Base-by-base conservation (phyloP, 2,329 filamentous ascomycete species). In the Colletotrichum kahawae region DNA sequence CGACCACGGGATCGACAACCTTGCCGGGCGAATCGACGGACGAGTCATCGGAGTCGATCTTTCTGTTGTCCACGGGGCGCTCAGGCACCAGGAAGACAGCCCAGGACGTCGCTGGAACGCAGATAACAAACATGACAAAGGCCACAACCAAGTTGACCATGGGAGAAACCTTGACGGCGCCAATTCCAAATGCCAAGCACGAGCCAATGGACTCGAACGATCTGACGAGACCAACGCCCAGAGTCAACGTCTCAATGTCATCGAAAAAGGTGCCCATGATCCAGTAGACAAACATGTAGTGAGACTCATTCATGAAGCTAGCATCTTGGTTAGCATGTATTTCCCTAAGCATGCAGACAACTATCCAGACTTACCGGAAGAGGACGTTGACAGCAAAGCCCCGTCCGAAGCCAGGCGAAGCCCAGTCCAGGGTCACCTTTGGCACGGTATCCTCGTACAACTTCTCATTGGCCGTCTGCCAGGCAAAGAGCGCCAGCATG, bases 271-370 rank as follows among this genome's bases (percentile, higher is more conserved):
- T 83, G 4, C 87, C 88, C 2, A 89, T 82, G 16, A 88, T 79
- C 87, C 87, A 89, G 79, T 89, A 89, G 1, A 88, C 85, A 70
- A 88, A 89, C 81, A 89, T 89, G 77, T 87, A 86, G 57, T 89
- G 85, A 0, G 85, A 87, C 76, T 90, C 88, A 72, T 89, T 89
- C 80, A 89, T 84, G 78, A 89, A 88, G 12, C 80, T 83, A 1
- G 0, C 2, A 18, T 1, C 5, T 38, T 9, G 48, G 71, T 78
- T 7, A 79, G 70, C n/a, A 0, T 57, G 29, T 21, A 2, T 21
- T 57, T 2, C 4, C 13, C 5, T 1, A 6, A 18, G 2, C 0
- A 18, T 29, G 0, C 0, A 16, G 8, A 9, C 0, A 57, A 3
- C 4, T 0, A 29, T 13, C 21, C 0, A 57, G 27, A 59, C 71